These are phyloP conservation scores for Ascochyta fabae DNA, from an alignment of 2,329 filamentous ascomycete genomes.

Conservation along the genomic window DNA sequence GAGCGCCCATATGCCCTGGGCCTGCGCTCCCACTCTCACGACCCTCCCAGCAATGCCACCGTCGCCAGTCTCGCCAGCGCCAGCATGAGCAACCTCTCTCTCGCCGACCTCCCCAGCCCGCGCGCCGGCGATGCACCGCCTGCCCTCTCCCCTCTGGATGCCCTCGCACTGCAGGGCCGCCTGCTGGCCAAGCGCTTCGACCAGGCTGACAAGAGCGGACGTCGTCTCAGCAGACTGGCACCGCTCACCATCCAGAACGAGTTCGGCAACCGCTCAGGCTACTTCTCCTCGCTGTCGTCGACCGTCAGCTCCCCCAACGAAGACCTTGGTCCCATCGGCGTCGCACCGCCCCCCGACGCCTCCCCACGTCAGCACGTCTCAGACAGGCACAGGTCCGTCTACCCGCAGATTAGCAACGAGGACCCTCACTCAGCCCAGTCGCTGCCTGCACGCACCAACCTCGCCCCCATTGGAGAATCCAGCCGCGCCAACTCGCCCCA, in stretches of 20 bases:
- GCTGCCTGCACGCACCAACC: slow-evolving; percentile 39
- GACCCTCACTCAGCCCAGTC: slow-evolving; percentile 34
- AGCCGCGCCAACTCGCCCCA: slow-evolving; percentile 31
- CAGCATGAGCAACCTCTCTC: slow-evolving; percentile 44
- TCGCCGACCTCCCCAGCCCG: slow-evolving; percentile 55
- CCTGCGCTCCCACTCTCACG: slow-evolving; percentile 42
- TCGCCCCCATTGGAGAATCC: slow-evolving; percentile 47
- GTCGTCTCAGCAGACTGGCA: slow-evolving; percentile 83
- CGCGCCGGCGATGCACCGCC: slow-evolving; percentile 72
- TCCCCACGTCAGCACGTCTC: slow-evolving; percentile 39
- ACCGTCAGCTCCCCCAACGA: slow-evolving; percentile 63
- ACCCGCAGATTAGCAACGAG: slow-evolving; percentile 45
- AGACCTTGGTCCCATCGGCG: slow-evolving; percentile 40
- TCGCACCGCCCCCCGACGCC: slow-evolving; percentile 30
- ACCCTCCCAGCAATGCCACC: slow-evolving; percentile 30
- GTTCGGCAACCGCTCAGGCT: slow-evolving; percentile 77
- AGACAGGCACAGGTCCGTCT: slow-evolving; percentile 46
- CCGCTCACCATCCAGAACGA: slow-evolving; percentile 84
- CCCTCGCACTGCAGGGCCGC: slow-evolving; percentile 90
- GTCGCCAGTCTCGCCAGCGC: slow-evolving; percentile 30
- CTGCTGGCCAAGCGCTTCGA: slow-evolving; percentile 86
- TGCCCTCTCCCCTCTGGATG: slow-evolving; percentile 91
- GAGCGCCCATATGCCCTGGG: slow-evolving; percentile 44
- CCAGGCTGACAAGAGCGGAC: slow-evolving; percentile 72
- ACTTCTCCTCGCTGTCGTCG: slow-evolving; percentile 75